These are phyloP conservation scores for Alternaria viburni DNA, from an alignment of 2,329 filamentous ascomycete genomes.

Conservation along the genomic window DNA sequence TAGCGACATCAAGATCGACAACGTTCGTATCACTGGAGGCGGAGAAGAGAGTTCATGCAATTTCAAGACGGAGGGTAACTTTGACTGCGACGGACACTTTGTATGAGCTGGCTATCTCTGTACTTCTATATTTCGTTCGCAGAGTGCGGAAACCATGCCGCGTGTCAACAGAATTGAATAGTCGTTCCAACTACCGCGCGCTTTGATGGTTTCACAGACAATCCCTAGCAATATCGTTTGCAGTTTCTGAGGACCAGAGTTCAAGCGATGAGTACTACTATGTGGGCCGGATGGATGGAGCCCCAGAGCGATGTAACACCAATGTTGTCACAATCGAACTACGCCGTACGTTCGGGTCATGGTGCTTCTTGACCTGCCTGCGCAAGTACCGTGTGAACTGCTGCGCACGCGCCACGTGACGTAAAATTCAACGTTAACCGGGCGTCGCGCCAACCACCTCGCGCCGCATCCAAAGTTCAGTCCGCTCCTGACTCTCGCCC, in stretches of 20 bases:
- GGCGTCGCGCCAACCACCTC: background rate
- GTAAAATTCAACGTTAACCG: background rate
- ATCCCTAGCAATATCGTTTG: background rate
- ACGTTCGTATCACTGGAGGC: conserved; percentile 47
- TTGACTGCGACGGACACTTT: conserved; percentile 32
- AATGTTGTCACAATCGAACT: background rate
- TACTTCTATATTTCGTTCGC: background rate
- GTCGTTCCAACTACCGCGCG: background rate
- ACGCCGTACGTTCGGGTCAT: background rate
- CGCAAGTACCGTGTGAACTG: background rate
- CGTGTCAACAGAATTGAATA: background rate
- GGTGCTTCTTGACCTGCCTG: background rate
- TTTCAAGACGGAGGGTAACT: conserved; percentile 34
- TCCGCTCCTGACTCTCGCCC: background rate
- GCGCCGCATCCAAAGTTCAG: background rate
- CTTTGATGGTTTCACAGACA: background rate
- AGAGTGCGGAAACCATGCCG: background rate
- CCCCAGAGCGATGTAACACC: background rate
- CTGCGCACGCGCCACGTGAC: background rate
- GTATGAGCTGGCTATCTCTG: background rate
- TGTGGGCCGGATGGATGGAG: background rate
- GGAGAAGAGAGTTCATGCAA: conserved; percentile 44
- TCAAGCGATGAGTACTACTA: background rate
- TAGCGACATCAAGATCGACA: conserved; percentile 59
- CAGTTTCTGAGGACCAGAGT: background rate